Base-by-base conservation (phyloP, 2,329 filamentous ascomycete species). In the Fusarium nelsonii region DNA sequence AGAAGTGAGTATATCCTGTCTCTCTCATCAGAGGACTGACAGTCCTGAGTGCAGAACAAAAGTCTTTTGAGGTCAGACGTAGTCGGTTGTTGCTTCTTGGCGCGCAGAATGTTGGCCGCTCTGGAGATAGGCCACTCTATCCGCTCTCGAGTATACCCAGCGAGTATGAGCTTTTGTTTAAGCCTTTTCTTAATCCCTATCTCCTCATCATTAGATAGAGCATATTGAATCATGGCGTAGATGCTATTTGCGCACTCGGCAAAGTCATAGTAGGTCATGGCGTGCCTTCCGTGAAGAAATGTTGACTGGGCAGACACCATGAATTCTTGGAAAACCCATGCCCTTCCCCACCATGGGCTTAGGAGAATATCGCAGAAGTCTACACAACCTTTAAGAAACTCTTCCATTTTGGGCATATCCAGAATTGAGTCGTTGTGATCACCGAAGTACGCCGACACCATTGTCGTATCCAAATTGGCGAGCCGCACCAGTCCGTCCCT, bases 261-360 rank as follows among this genome's bases (percentile, higher is more conserved):
- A 10, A 41, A 9, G 1, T 41, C 3, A 4, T 4, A 0, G 16
- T 18, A 9, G 12, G n/a, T 0, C 23, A 46, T 45, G 0, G 11
- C 20, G 4, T 51, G 4, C 0, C 8, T 4, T 0, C 34, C 32
- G 6, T 43, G 30, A 2, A 66, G 15, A 8, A 66, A 55, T 0
- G 4, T 46, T 6, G 18, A 6, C 0, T 45, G 3, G 2, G 2
- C 0, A 1, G 63, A 66, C 6, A 48, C 32, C 5, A 60, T 43
- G 16, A 60, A 60, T 9, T 65, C 63, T 9, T 66, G 63, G 8
- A 54, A 54, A 1, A 66, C 45, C 63, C 63, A 66, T 1, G 54
- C 45, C 33, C 63, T 54, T 2, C 6, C n/a, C 63, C 63, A 66
- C 63, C 63, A 66, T 0, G 54, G 36, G 1, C 60, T 65, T 2